Conservation (phyloP, 1,284 basidiomycete genomes). For the Pseudozyma hubeiensis region DNA sequence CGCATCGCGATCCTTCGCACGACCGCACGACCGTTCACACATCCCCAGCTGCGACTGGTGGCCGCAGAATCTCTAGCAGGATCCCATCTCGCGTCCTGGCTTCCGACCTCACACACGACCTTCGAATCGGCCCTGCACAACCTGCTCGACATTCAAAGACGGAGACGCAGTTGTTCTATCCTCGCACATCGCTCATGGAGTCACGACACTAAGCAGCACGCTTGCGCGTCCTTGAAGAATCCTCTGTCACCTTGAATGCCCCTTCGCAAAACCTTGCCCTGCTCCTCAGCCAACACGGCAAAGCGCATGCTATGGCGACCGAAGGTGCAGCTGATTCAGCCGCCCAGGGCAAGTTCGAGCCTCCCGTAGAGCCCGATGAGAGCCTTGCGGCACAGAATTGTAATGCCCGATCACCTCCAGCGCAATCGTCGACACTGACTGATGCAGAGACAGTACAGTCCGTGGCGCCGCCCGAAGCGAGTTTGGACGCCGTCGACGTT, state of each 20-base stretch:
- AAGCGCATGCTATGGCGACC: slow-evolving; percentile 40
- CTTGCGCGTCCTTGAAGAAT: slow-evolving; percentile 13
- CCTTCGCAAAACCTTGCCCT: slow-evolving; percentile 1
- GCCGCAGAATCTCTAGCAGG: too few relatives aligned
- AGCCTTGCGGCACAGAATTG: slow-evolving; percentile 17
- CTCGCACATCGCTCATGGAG: slow-evolving; percentile 17
- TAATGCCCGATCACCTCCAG: neutral
- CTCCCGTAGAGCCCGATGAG: slow-evolving; percentile 10
- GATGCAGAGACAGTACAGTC: slow-evolving; percentile 1
- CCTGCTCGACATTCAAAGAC: neutral
- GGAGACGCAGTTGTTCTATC: neutral
- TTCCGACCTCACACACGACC: neutral
- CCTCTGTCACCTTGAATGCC: slow-evolving; percentile 12
- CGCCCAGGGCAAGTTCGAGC: slow-evolving; percentile 12
- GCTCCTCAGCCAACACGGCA: slow-evolving; percentile 11
- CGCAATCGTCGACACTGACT: slow-evolving; percentile 2
- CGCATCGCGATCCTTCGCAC: neutral
- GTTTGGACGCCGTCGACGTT: slow-evolving; percentile 2
- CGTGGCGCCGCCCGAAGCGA: neutral
- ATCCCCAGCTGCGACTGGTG: too few relatives aligned
- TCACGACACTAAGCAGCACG: slow-evolving; percentile 6
- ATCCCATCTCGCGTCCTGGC: too few relatives aligned
- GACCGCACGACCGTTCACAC: neutral
- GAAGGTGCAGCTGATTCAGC: slow-evolving; percentile 14
- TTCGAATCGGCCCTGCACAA: neutral